Evolutionary conservation across 305 asterid species (phyloP), one percentile per base, ranked within the genome.

Genomic region (Salvia sclarea): DNA sequence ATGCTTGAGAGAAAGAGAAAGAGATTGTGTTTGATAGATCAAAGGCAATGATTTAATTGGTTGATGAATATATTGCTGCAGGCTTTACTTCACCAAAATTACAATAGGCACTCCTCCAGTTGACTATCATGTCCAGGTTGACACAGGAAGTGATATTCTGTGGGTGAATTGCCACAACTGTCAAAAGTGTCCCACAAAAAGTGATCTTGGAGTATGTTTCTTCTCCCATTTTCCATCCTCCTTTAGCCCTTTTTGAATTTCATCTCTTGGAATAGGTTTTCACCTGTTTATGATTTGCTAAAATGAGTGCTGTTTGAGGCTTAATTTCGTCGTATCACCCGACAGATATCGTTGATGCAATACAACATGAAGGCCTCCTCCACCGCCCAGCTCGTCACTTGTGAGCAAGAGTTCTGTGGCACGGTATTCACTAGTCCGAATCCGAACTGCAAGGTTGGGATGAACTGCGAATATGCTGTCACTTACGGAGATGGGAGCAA

Each of bases 101-200:
- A 69, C 89, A 28, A 86, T 91, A 20, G 99, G 99, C 37, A 84
- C 84, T 69, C 98, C 98, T 77, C 86, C 99, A 20, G 76, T 71
- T 70, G 94, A 95, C 75, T 95, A 84, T 78, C 88, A 89, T 60
- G 95, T 91, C 58, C 99, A 95, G 80, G 89, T 95, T 12, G 99
- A 95, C 75, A 95, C 99, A 14, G 99, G 99, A 69, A 95, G 99
- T 81, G 98, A 95, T 80, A 89, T 91, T 24, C 79, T 88, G 49
- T 95, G 99, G 99, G 88, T 95, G 77, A 95, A 95, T 68, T 95
- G 99, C 80, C 88, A 80, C 57, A 74, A 81, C 70, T 95, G 99
- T 63, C 73, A 75, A 14, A 83, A 67, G 45, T 95, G 99, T 77
- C 97, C 99, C 70, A 84, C 76, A 58, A 86, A 86, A 83, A 95